A percentile compares a stretch with the other conserved stretches of the same genome.
Evolutionary conservation across 768 basidiomycete species (phyloP).

Genomic region (Lyophyllum decastes): DNA sequence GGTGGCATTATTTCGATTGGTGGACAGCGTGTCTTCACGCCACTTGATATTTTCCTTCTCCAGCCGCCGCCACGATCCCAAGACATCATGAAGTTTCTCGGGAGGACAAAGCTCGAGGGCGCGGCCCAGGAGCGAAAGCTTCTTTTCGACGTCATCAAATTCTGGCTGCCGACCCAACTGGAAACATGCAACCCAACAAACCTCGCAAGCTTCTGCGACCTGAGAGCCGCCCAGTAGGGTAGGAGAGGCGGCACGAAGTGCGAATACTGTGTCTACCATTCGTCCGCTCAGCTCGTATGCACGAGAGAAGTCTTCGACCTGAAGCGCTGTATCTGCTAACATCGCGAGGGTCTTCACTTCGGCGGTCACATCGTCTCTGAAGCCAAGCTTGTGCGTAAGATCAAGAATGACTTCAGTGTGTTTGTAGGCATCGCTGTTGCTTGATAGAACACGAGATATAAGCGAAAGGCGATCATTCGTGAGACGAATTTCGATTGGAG

Average conservation of each 20-base stretch:
- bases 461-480: conserved; percentile 87
- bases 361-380: conserved; percentile 67
- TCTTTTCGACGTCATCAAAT: conserved; percentile 66
- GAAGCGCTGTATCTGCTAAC: conserved; percentile 86
- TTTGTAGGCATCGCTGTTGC: conserved; percentile 85
- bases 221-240: conserved; percentile 35
- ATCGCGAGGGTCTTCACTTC: conserved; percentile 85
- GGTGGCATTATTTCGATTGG: conserved; percentile 26
- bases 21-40: conserved; percentile 44
- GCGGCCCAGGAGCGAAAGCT: conserved; percentile 71
- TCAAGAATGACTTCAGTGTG: conserved; percentile 93
- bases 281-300: conserved; percentile 72
- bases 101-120: conserved; percentile 87
- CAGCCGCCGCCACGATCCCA: conserved; percentile 73
- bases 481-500: conserved; percentile 92
- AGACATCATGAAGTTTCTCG: conserved; percentile 76
- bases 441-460: conserved; percentile 83
- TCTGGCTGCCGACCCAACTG: conserved; percentile 84
- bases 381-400: conserved; percentile 87
- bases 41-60: conserved; percentile 64
- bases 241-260: conserved; percentile 39
- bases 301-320: conserved; percentile 73
- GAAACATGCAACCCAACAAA: conserved; percentile 90
- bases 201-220: conserved; percentile 66
- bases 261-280: conserved; percentile 68